Conservation (phyloP, 768 basidiomycete species). For the Symmetrospora coprosmae region DNA sequence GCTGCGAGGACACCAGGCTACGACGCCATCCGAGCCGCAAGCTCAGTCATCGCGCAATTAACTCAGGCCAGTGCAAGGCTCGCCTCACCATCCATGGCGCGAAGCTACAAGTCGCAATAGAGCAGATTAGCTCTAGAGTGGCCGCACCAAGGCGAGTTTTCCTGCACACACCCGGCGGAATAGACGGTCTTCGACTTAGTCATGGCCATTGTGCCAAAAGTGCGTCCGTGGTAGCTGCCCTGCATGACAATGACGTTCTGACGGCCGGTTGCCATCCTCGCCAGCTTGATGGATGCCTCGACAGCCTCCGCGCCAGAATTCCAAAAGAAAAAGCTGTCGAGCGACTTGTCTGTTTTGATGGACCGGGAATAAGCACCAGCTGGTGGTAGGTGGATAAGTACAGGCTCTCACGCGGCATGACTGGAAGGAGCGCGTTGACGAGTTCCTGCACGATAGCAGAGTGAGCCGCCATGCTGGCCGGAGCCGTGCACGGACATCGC, state of each 20-base stretch:
- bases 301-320: constrained; percentile 91
- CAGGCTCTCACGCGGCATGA: constrained; percentile 10
- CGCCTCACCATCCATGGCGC: constrained; percentile 64
- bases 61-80: not conserved
- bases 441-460: too few relatives aligned
- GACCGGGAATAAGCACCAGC: too few relatives aligned
- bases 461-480: too few relatives aligned
- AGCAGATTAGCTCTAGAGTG: not conserved
- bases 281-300: constrained; percentile 79
- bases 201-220: constrained; percentile 80
- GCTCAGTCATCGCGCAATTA: too few relatives aligned
- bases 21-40: not conserved
- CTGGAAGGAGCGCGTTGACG: constrained; percentile 17
- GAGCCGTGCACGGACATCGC: too few relatives aligned
- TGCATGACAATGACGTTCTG: constrained; percentile 88
- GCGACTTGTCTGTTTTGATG: constrained; percentile 67
- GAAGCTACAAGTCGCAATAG: constrained; percentile 43
- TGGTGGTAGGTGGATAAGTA: not conserved
- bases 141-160: not conserved
- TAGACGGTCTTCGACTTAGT: constrained; percentile 92
- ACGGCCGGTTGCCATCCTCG: constrained; percentile 56
- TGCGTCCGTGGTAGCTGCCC: constrained; percentile 74
- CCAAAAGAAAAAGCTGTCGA: constrained; percentile 95
- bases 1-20: constrained; percentile 70
- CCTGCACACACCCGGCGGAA: constrained; percentile 38